These are phyloP conservation scores for Herpomyces periplanetae DNA, from an alignment of 2,329 filamentous ascomycete species.

Conservation along the genomic window DNA sequence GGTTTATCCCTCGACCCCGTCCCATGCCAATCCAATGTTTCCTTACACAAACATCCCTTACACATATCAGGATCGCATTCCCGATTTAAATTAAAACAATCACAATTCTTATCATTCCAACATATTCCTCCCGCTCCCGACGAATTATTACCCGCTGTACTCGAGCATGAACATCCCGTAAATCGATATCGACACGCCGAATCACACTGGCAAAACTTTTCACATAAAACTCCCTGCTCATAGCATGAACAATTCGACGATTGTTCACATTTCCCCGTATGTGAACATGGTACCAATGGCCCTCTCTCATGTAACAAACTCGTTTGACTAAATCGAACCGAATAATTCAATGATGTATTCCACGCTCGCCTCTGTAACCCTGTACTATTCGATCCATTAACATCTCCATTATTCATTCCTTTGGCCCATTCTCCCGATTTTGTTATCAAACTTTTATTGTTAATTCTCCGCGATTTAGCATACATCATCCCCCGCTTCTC, in stretches of 20 bases:
- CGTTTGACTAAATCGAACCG: too few relatives aligned
- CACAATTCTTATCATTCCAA: slow-evolving; percentile 13
- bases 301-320: slow-evolving; percentile 16
- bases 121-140: slow-evolving; percentile 11
- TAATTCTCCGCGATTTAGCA: too few relatives aligned
- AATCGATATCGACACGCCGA: slow-evolving; percentile 15
- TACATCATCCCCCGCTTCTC: too few relatives aligned
- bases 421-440: too few relatives aligned
- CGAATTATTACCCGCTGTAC: too few relatives aligned
- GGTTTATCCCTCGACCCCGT: too few relatives aligned
- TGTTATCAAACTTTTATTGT: too few relatives aligned
- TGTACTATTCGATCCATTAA: too few relatives aligned
- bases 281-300: slow-evolving; percentile 22
- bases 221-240: slow-evolving; percentile 20
- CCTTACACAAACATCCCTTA: slow-evolving; percentile 22
- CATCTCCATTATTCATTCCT: too few relatives aligned
- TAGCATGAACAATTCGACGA: slow-evolving; percentile 21
- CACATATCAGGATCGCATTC: slow-evolving; percentile 50
- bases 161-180: slow-evolving; percentile 9
- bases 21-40: slow-evolving; percentile 27
- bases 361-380: too few relatives aligned
- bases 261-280: slow-evolving; percentile 21
- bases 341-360: too few relatives aligned
- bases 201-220: slow-evolving; percentile 26
- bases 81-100: slow-evolving; percentile 27